Evolutionary conservation across 1,139 yeast species (phyloP).

Genomic region (Pichiaceae sp.): DNA sequence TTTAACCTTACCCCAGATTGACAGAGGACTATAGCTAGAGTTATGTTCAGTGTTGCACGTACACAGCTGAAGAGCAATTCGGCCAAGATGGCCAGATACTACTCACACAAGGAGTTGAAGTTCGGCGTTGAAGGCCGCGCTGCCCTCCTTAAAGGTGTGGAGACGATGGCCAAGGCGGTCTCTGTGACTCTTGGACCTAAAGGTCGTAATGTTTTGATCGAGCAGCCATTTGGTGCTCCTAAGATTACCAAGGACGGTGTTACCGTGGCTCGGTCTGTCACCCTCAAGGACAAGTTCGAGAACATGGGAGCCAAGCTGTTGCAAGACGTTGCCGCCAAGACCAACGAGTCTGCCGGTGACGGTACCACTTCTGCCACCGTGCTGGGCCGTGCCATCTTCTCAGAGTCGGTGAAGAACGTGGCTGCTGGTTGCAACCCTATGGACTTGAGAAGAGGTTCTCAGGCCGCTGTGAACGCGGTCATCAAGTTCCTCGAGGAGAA

Average conservation of each 20-base stretch:
- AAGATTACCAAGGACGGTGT: constrained; percentile 99
- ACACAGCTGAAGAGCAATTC: constrained; percentile 36
- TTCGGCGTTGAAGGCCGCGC: constrained; percentile 99
- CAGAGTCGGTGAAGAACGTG: constrained; percentile 95
- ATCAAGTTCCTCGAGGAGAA: constrained; percentile 81
- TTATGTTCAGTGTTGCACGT: constrained; percentile 52
- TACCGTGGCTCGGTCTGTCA: constrained; percentile 88
- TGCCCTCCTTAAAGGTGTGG: constrained; percentile 91
- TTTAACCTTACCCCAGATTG: not conserved
- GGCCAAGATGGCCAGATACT: constrained; percentile 42
- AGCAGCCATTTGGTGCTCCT: constrained; percentile 95
- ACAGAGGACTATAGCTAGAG: not conserved
- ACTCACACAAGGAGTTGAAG: constrained; percentile 90
- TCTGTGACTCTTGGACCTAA: constrained; percentile 97
- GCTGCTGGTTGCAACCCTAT: constrained; percentile 99
- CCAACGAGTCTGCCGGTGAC: constrained; percentile 98
- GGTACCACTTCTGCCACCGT: constrained; percentile 99
- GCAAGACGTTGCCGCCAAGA: constrained; percentile 97
- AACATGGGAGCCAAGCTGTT: constrained; percentile 93
- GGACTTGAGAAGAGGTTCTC: constrained; percentile 98
- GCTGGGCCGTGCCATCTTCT: constrained; percentile 92
- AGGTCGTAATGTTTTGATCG: constrained; percentile 96
- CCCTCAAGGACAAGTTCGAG: constrained; percentile 87
- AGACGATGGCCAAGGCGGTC: constrained; percentile 93
- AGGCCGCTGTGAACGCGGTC: constrained; percentile 96